Evolutionary conservation across 331 rosid species (phyloP).

Genomic region (Quercus tomentella): DNA sequence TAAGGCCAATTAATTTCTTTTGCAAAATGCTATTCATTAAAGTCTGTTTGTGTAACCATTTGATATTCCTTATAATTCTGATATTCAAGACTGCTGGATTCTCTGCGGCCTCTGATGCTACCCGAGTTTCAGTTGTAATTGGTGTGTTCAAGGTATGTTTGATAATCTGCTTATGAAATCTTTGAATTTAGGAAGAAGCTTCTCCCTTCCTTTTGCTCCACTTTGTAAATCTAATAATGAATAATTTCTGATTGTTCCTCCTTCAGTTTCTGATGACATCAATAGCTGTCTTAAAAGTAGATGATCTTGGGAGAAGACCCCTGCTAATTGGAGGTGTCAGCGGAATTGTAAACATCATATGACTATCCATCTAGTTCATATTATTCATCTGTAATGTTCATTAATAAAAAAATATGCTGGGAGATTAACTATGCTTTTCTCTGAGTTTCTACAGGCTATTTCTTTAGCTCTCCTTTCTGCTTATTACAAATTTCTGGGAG

Average conservation of each 20-base stretch:
- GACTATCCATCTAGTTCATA: conserved; percentile 8
- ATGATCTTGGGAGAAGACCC: conserved; percentile 93
- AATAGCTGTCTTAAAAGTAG: conserved; percentile 87
- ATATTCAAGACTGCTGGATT: conserved; percentile 84
- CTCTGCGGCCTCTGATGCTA: conserved; percentile 92
- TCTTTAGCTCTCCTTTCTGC: conserved; percentile 83
- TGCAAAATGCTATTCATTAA: conserved; percentile 7
- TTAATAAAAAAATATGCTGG: conserved; percentile 1
- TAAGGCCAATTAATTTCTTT: conserved; percentile 1
- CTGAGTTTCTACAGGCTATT: conserved; percentile 46
- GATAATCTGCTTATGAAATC: neutral
- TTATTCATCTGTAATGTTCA: neutral
- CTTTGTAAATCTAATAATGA: conserved; percentile 13
- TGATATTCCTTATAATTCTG: conserved; percentile 15
- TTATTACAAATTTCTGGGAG: conserved; percentile 86
- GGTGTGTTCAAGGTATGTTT: conserved; percentile 79
- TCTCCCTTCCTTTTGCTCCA: neutral
- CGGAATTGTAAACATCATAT: conserved; percentile 70
- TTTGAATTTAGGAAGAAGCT: neutral
- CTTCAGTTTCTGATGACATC: conserved; percentile 80
- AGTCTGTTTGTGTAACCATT: conserved; percentile 16
- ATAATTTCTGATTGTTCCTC: conserved; percentile 22
- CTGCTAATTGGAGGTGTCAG: conserved; percentile 84
- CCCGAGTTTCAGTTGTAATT: conserved; percentile 88
- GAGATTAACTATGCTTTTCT: conserved; percentile 17